Evolutionary conservation across 2,329 filamentous ascomycete genomes (phyloP).

Genomic region (Xenoacremonium recifei): DNA sequence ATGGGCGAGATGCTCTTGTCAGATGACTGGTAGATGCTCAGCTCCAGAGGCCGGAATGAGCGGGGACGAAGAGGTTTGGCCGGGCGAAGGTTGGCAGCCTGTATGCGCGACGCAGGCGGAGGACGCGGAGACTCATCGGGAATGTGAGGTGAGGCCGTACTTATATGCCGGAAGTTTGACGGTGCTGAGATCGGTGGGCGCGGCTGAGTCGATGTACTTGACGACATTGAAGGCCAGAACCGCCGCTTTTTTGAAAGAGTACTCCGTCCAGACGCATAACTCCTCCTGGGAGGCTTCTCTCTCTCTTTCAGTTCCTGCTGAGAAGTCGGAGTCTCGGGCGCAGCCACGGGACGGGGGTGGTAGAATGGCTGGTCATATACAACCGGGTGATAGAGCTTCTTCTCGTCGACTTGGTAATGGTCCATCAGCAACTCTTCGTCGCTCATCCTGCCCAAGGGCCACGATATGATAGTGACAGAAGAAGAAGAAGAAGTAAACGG

Average conservation of each 20-base stretch:
- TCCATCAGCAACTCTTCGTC: constrained; percentile 29
- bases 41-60: constrained; percentile 54
- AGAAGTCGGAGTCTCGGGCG: constrained; percentile 16
- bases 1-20: constrained; percentile 52
- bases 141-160: constrained; percentile 45
- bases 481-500: constrained; percentile 22
- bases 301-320: constrained; percentile 12
- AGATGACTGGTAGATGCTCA: constrained; percentile 49
- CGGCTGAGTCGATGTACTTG: constrained; percentile 44
- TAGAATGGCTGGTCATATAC: constrained; percentile 28
- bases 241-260: constrained; percentile 41
- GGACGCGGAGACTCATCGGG: constrained; percentile 14
- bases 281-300: constrained; percentile 33
- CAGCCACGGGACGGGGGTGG: constrained; percentile 27
- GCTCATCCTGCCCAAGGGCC: constrained; percentile 25
- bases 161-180: constrained; percentile 58
- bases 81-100: constrained; percentile 20
- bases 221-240: constrained; percentile 43
- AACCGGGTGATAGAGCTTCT: constrained; percentile 25
- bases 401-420: constrained; percentile 33
- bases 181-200: constrained; percentile 58
- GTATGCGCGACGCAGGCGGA: constrained; percentile 19
- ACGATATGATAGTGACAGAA: constrained; percentile 24
- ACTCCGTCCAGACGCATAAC: constrained; percentile 25
- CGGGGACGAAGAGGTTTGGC: constrained; percentile 22